Evolutionary conservation across 2,329 filamentous ascomycete genomes (phyloP).

Genomic region (Ploettnerulaceae sp.): DNA sequence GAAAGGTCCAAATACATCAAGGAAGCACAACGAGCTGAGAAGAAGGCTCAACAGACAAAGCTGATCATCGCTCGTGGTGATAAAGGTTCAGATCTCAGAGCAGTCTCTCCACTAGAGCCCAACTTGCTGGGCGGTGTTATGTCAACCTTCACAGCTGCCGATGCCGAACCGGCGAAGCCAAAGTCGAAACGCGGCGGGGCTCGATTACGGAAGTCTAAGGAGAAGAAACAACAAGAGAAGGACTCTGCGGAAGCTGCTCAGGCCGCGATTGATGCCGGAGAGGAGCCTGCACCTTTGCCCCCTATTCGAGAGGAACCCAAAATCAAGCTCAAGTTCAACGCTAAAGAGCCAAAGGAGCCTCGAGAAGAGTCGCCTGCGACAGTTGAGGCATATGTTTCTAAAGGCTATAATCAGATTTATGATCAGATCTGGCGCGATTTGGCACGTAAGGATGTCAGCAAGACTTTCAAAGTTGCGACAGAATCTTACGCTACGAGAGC

Average conservation of each 20-base stretch:
- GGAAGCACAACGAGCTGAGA: slow-evolving; percentile 84
- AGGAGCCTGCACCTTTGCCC: slow-evolving; percentile 59
- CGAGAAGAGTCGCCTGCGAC: slow-evolving; percentile 40
- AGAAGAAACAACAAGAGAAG: slow-evolving; percentile 77
- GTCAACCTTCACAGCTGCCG: slow-evolving; percentile 67
- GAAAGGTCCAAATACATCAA: slow-evolving; percentile 76
- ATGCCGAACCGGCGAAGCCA: slow-evolving; percentile 45
- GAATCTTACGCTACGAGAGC: slow-evolving; percentile 81
- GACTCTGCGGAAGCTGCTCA: slow-evolving; percentile 83
- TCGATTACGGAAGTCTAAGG: slow-evolving; percentile 85
- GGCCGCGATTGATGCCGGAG: slow-evolving; percentile 72
- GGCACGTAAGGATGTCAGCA: slow-evolving; percentile 87
- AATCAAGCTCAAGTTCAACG: slow-evolving; percentile 56
- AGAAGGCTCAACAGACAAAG: slow-evolving; percentile 89
- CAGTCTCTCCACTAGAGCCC: slow-evolving; percentile 65
- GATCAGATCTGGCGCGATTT: slow-evolving; percentile 97
- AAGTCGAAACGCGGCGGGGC: slow-evolving; percentile 47
- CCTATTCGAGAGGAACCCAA: slow-evolving; percentile 37
- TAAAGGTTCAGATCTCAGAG: slow-evolving; percentile 66
- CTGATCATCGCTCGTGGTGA: slow-evolving; percentile 81
- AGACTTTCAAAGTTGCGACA: slow-evolving; percentile 82
- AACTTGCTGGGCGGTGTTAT: slow-evolving; percentile 82
- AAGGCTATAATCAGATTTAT: slow-evolving; percentile 94
- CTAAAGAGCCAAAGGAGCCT: slow-evolving; percentile 39
- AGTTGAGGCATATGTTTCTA: slow-evolving; percentile 62